Evolutionary conservation across 768 basidiomycete genomes (phyloP).

Genomic region (Boletus barrowsii): DNA sequence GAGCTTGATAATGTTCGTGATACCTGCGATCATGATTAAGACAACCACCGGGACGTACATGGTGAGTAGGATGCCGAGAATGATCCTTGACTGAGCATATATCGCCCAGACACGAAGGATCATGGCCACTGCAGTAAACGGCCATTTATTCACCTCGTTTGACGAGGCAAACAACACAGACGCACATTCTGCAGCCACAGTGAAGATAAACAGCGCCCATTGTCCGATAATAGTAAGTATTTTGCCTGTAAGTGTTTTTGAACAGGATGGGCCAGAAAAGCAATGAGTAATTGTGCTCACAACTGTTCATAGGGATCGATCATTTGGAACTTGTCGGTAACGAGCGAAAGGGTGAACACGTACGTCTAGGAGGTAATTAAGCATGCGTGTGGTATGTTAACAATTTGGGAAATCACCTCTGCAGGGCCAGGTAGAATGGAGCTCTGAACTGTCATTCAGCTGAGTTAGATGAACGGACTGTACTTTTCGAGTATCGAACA

Average conservation of each 20-base stretch:
- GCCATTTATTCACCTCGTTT: neutral
- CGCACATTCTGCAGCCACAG: constrained; percentile 11
- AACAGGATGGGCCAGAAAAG: neutral
- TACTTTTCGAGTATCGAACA: neutral
- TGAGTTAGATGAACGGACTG: neutral
- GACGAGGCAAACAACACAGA: neutral
- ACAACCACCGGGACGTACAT: constrained; percentile 6
- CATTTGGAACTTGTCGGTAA: neutral
- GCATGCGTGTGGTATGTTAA: neutral
- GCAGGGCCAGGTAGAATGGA: constrained; percentile 8
- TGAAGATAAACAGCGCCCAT: neutral
- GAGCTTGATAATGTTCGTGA: neutral
- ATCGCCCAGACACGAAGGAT: constrained; percentile 16
- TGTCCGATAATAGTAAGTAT: neutral
- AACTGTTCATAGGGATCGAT: neutral
- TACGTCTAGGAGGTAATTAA: constrained; percentile 1
- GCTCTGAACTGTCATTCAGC: constrained; percentile 1
- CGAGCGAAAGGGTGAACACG: neutral
- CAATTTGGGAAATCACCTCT: neutral
- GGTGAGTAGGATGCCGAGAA: constrained; percentile 9
- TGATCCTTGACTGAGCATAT: constrained; percentile 4
- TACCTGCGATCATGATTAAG: neutral
- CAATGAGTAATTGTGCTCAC: neutral
- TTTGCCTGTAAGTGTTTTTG: neutral
- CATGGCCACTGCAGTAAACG: constrained; percentile 7